These are phyloP conservation scores for Moesziomyces sp. DNA, from an alignment of 1,284 basidiomycete genomes.

Conservation along the genomic window DNA sequence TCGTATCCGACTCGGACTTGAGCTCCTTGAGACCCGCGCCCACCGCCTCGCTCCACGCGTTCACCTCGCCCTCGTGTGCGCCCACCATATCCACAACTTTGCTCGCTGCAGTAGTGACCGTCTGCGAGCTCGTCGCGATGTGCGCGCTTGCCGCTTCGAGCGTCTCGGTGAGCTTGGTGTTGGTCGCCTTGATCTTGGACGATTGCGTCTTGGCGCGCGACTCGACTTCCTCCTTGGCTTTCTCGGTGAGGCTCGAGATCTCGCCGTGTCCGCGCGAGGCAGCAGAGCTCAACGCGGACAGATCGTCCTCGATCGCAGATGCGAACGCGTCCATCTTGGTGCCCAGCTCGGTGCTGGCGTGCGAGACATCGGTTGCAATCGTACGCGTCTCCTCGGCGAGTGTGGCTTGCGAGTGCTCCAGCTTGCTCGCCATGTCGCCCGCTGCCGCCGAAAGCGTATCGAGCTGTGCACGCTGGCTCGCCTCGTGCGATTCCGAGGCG, in stretches of 20 bases:
- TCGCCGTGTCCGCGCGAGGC: slow-evolving; percentile 8
- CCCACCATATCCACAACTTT: slow-evolving; percentile 6
- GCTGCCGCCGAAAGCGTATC: slow-evolving; percentile 13
- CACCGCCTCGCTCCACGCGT: slow-evolving; percentile 20
- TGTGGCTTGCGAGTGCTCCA: slow-evolving; percentile 6
- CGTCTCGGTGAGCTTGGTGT: slow-evolving; percentile 35
- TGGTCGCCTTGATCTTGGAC: slow-evolving; percentile 35
- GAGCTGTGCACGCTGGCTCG: slow-evolving; percentile 7
- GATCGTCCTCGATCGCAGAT: slow-evolving; percentile 39
- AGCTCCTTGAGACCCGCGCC: slow-evolving; percentile 8
- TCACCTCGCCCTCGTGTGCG: slow-evolving; percentile 7
- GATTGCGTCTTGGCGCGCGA: slow-evolving; percentile 32
- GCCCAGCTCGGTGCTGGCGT: slow-evolving; percentile 31
- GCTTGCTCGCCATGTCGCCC: slow-evolving; percentile 15
- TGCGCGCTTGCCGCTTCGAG: slow-evolving; percentile 15
- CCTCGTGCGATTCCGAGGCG: slow-evolving; percentile 16
- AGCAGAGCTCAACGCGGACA: slow-evolving; percentile 13
- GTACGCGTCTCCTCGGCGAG: slow-evolving; percentile 12
- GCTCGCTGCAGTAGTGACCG: slow-evolving; percentile 4
- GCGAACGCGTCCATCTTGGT: slow-evolving; percentile 41
- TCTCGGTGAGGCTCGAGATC: slow-evolving; percentile 10
- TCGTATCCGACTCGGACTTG: slow-evolving; percentile 19
- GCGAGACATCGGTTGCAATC: slow-evolving; percentile 17
- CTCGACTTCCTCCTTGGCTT: slow-evolving; percentile 22
- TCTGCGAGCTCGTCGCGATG: slow-evolving; percentile 8